These are phyloP conservation scores for Acanthamoeba culbertsoni DNA, from an alignment of 208 protist species.

Conservation along the genomic window DNA sequence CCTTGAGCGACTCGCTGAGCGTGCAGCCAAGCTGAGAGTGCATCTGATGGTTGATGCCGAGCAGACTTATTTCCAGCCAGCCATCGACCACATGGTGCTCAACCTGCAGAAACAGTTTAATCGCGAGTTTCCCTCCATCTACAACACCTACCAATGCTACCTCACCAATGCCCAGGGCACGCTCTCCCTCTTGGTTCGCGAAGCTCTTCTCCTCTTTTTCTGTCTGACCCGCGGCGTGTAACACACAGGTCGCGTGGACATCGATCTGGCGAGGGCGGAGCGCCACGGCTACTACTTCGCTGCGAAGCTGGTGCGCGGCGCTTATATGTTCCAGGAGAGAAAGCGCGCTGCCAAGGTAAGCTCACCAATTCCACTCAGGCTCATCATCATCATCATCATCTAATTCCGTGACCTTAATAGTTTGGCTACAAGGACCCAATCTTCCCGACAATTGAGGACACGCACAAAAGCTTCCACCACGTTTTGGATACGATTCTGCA, in stretches of 20 bases:
- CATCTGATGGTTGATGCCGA: slow-evolving; percentile 92
- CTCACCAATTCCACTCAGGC: not conserved
- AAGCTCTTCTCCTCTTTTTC: not conserved
- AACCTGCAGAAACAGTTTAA: slow-evolving; percentile 92
- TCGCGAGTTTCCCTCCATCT: slow-evolving; percentile 88
- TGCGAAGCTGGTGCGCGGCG: slow-evolving; percentile 95
- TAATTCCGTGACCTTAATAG: too few species aligned
- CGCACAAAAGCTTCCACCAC: slow-evolving; percentile 90
- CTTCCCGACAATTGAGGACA: slow-evolving; percentile 90
- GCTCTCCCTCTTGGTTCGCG: not conserved
- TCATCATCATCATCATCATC: too few species aligned
- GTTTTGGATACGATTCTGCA: slow-evolving; percentile 77
- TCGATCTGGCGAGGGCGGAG: slow-evolving; percentile 88
- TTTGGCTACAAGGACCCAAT: slow-evolving; percentile 90
- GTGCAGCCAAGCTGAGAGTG: not conserved
- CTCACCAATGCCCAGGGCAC: slow-evolving; percentile 86
- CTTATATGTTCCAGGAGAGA: slow-evolving; percentile 93
- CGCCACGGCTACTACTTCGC: slow-evolving; percentile 89
- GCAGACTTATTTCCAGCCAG: slow-evolving; percentile 92
- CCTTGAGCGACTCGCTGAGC: slow-evolving; percentile 2
- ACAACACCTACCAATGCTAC: slow-evolving; percentile 97
- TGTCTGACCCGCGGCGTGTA: too few species aligned
- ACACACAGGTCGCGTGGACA: slow-evolving; percentile 83
- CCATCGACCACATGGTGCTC: slow-evolving; percentile 92
- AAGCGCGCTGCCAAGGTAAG: slow-evolving; percentile 56